Percentiles rank a stretch among this genome's conserved stretches.
These are phyloP conservation scores for Colletotrichum navitas DNA, from an alignment of 2,329 filamentous ascomycete species.

Conservation along the genomic window DNA sequence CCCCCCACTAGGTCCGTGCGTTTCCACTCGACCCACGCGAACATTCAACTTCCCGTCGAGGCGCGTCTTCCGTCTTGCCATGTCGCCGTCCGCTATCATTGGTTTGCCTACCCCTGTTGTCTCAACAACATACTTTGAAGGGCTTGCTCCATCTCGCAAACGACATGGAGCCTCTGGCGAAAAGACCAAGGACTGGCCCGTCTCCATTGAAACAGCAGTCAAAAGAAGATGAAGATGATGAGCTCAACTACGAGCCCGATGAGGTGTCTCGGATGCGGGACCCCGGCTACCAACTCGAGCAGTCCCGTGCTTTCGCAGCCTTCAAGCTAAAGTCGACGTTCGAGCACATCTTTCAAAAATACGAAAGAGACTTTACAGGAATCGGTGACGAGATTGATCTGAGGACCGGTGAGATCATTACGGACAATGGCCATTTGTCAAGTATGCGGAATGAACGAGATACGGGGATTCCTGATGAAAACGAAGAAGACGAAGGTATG, in stretches of 20 bases:
- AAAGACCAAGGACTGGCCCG: conserved; percentile 69
- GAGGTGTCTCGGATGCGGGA: conserved; percentile 63
- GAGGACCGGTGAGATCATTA: conserved; percentile 82
- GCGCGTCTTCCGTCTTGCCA: conserved; percentile 18
- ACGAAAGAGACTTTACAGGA: conserved; percentile 83
- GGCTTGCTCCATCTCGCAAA: background rate
- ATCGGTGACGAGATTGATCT: conserved; percentile 93
- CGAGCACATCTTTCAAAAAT: conserved; percentile 91
- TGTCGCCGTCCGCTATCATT: background rate
- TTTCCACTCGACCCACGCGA: conserved; percentile 33
- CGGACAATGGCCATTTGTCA: conserved; percentile 88
- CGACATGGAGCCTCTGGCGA: conserved; percentile 69
- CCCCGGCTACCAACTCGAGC: conserved; percentile 68
- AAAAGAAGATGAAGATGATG: conserved; percentile 60
- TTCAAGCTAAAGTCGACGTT: conserved; percentile 84
- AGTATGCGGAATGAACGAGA: conserved; percentile 69
- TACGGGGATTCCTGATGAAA: conserved; percentile 51
- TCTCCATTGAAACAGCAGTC: conserved; percentile 49
- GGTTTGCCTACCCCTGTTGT: background rate
- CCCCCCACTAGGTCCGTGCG: conserved; percentile 24
- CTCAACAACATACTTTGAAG: background rate
- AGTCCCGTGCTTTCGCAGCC: conserved; percentile 75
- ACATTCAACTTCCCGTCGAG: conserved; percentile 3
- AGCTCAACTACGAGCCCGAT: conserved; percentile 61
- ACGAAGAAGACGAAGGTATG: conserved; percentile 54